These are phyloP conservation scores for Phoma sp. DNA, from an alignment of 2,329 filamentous ascomycete genomes.

Conservation along the genomic window DNA sequence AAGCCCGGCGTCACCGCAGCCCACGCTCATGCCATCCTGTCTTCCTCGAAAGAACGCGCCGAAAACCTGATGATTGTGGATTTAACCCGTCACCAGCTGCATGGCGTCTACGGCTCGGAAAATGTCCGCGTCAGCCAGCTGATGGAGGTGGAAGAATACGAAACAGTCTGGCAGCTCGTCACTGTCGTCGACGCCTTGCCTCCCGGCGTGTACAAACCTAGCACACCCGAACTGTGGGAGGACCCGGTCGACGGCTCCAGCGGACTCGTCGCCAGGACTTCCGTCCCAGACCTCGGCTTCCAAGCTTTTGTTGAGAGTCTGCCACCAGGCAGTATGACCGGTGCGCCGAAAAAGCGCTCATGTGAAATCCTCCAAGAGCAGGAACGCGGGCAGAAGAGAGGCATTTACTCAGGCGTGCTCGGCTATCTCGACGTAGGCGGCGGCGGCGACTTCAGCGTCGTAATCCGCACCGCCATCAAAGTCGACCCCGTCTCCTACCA, in stretches of 20 bases:
- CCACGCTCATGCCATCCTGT: conserved; percentile 74
- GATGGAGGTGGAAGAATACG: conserved; percentile 88
- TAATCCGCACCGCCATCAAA: conserved; percentile 80
- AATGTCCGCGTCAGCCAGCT: conserved; percentile 77
- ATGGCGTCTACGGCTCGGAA: conserved; percentile 79
- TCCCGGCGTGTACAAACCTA: conserved; percentile 28
- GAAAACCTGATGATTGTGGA: conserved; percentile 99
- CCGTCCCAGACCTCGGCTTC: conserved; percentile 61
- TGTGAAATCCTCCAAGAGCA: conserved; percentile 80
- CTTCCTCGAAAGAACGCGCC: conserved; percentile 85
- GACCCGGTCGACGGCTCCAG: conserved; percentile 35
- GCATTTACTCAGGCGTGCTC: conserved; percentile 86
- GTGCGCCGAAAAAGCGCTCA: conserved; percentile 90
- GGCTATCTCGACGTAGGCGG: conserved; percentile 90
- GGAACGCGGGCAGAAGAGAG: conserved; percentile 68
- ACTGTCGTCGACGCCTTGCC: conserved; percentile 76
- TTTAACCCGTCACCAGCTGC: conserved; percentile 90
- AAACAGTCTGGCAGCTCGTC: conserved; percentile 89
- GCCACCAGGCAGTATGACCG: conserved; percentile 95
- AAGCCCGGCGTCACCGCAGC: conserved; percentile 70
- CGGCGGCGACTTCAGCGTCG: conserved; percentile 87
- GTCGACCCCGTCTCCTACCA: conserved; percentile 30
- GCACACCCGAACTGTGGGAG: conserved; percentile 41
- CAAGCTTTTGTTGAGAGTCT: conserved; percentile 79
- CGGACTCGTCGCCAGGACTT: conserved; percentile 10